phyloP scores from a whole-genome alignment of 768 basidiomycete genomes.

The Lactarius deliciosus region DNA sequence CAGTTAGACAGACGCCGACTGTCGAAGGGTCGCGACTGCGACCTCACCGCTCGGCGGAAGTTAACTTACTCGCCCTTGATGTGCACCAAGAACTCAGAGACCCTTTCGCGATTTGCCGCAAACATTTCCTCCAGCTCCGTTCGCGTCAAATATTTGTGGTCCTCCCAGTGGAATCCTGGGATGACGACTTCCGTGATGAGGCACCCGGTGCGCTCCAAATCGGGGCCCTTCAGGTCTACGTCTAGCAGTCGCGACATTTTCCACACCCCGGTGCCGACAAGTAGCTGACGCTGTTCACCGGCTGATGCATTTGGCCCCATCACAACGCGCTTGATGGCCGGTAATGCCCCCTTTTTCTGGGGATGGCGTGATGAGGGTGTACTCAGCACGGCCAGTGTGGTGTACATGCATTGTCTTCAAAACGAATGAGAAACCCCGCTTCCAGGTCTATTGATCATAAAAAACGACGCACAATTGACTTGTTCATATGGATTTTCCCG shows the following conservation, averaged over 20 bases:
- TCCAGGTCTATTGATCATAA: background rate
- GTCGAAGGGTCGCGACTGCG: background rate
- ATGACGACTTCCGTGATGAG: slow-evolving; percentile 62
- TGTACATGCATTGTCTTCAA: slow-evolving; percentile 51
- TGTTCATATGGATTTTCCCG: slow-evolving; percentile 49
- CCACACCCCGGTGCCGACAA: slow-evolving; percentile 53
- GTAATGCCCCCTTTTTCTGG: slow-evolving; percentile 34
- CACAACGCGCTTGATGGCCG: slow-evolving; percentile 40
- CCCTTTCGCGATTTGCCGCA: slow-evolving; percentile 33
- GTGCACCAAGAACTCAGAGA: slow-evolving; percentile 27
- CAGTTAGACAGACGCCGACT: too few species aligned
- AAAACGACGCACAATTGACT: slow-evolving; percentile 41
- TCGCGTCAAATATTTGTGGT: slow-evolving; percentile 47
- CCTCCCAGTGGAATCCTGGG: slow-evolving; percentile 54
- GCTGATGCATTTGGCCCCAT: slow-evolving; percentile 44
- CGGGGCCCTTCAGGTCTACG: slow-evolving; percentile 39
- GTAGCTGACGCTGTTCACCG: slow-evolving; percentile 48
- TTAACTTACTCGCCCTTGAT: slow-evolving; percentile 24
- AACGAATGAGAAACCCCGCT: background rate
- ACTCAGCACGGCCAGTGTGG: slow-evolving; percentile 51
- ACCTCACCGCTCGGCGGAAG: background rate
- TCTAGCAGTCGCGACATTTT: slow-evolving; percentile 57
- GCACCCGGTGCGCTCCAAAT: slow-evolving; percentile 44
- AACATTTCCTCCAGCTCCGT: slow-evolving; percentile 40
- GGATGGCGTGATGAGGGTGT: slow-evolving; percentile 44